Percentiles rank a stretch among this genome's conserved stretches.
These are phyloP conservation scores for Suhomyces bokatorum DNA, from an alignment of 1,139 yeast genomes.

Conservation along the genomic window DNA sequence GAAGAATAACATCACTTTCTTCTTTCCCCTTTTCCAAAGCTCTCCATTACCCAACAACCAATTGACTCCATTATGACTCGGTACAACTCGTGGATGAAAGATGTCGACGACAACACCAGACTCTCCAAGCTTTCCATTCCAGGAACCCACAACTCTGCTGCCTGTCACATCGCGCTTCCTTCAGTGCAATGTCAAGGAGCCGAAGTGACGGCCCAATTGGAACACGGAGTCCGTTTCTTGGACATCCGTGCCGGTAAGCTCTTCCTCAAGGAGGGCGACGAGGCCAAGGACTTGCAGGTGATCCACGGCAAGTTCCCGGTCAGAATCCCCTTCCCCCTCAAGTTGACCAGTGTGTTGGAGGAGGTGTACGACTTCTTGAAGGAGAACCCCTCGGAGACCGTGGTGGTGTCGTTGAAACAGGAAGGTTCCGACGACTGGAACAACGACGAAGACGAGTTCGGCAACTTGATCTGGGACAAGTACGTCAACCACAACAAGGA, in stretches of 20 bases:
- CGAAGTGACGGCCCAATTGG: conserved; percentile 59
- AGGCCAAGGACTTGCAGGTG: conserved; percentile 60
- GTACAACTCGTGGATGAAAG: conserved; percentile 55
- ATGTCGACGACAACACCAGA: conserved; percentile 51
- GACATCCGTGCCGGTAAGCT: conserved; percentile 68
- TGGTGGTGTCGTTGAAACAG: conserved; percentile 69
- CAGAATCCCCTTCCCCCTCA: conserved; percentile 57
- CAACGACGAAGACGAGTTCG: conserved; percentile 63
- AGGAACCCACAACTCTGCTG: conserved; percentile 82
- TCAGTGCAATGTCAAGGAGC: conserved; percentile 79
- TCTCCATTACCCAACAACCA: background rate
- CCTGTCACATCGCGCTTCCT: conserved; percentile 72
- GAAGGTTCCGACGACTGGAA: conserved; percentile 73
- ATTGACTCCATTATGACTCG: conserved; percentile 36
- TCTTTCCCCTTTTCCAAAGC: background rate
- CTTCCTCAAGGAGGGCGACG: conserved; percentile 49
- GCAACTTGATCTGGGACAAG: conserved; percentile 60
- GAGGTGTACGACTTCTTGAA: conserved; percentile 63
- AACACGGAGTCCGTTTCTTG: conserved; percentile 71
- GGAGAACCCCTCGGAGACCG: conserved; percentile 57
- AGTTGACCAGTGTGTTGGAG: conserved; percentile 46
- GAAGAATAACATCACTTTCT: background rate
- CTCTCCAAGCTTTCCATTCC: conserved; percentile 64
- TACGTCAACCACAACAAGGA: conserved; percentile 53
- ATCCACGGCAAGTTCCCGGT: conserved; percentile 81